A percentile compares a stretch with the other conserved stretches of the same genome.
phyloP scores from a whole-genome alignment of 257 asterid species.

The Craterostigma plantagineum region DNA sequence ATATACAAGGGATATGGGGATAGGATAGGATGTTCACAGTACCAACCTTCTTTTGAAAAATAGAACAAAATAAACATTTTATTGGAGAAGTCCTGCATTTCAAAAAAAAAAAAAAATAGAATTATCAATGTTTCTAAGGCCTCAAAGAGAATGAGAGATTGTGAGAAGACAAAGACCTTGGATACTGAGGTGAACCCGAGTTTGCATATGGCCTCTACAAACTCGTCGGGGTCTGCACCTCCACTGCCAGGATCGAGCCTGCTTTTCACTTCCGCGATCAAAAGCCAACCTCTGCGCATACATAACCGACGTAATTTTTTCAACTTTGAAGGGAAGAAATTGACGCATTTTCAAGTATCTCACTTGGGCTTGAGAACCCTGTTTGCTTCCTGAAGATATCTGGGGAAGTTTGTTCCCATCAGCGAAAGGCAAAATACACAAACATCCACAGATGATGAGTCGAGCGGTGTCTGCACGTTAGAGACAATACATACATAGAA shows the following conservation, averaged over 20 bases:
- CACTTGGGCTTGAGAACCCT: conserved; percentile 65
- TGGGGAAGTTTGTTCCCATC: conserved; percentile 88
- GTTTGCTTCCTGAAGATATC: conserved; percentile 58
- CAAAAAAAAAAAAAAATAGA: not conserved
- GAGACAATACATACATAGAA: not conserved
- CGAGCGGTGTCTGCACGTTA: conserved; percentile 62
- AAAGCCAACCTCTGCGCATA: conserved; percentile 94
- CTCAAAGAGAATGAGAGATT: not conserved
- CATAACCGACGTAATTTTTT: conserved; percentile 3
- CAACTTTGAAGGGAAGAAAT: conserved; percentile 3
- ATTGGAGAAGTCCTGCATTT: conserved; percentile 87
- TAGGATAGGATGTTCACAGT: not conserved
- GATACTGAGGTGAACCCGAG: conserved; percentile 52
- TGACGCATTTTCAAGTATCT: conserved; percentile 8
- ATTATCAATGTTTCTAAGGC: conserved; percentile 7
- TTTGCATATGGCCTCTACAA: conserved; percentile 48
- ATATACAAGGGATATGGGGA: not conserved
- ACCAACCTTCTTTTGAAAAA: conserved; percentile 68
- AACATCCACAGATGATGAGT: conserved; percentile 52
- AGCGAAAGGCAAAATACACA: conserved; percentile 91
- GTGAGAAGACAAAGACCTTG: conserved; percentile 25
- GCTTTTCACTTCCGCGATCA: conserved; percentile 96
- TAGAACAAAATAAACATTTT: conserved; percentile 69
- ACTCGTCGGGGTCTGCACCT: conserved; percentile 65
- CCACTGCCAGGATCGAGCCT: conserved; percentile 76